Base-by-base conservation (phyloP, 495 filamentous ascomycete species). In the Neohortaea acidophila region DNA sequence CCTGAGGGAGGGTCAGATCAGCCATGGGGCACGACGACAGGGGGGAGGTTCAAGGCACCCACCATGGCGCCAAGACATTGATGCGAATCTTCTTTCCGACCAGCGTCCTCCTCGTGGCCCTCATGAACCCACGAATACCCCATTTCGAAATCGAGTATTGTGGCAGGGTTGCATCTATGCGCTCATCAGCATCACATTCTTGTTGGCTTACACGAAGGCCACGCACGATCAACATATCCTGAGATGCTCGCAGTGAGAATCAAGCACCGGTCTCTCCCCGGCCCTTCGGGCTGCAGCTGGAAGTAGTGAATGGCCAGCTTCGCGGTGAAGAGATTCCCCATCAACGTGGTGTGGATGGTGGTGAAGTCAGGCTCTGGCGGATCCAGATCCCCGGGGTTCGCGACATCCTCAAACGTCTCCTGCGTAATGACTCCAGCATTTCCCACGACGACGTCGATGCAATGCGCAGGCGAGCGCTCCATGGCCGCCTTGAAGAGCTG, bases 241-340 rank as follows among this genome's bases (percentile, higher is more conserved):
- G 34, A 34, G 9, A 44, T 14, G 19, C 41, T 44, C 4, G 34
- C 41, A 15, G 28, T 33, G 14, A 44, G 15, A 3, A 44, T 38
- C 15, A 44, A 19, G 25, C 26, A 22, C 10, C 35, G 21, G 28
- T 30, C 28, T 12, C 28, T 12, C 28, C n/a, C n/a, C 3, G 27
- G 32, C n/a, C n/a, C n/a, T n/a, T n/a, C n/a, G n/a, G n/a, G n/a
- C n/a, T n/a, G n/a, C n/a, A n/a, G n/a, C 4, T 56, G 53, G 2
- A 79, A 67, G 43, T 64, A 72, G 51, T 63, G 70, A 2, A 75
- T 59, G 0, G 76, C 76, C n/a, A 82, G 62, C 43, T 75, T 70
- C 0, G 62, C 58, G 0, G 77, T 80, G 57, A 72, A 81, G 43
- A 76, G 54, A n/a, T 73, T 70, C 21, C 77, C 77, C n/a, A 56